Evolutionary conservation across 169 alveolate species (phyloP), one percentile per base, ranked within the genome.

Genomic region (Eimeria falciformis): DNA sequence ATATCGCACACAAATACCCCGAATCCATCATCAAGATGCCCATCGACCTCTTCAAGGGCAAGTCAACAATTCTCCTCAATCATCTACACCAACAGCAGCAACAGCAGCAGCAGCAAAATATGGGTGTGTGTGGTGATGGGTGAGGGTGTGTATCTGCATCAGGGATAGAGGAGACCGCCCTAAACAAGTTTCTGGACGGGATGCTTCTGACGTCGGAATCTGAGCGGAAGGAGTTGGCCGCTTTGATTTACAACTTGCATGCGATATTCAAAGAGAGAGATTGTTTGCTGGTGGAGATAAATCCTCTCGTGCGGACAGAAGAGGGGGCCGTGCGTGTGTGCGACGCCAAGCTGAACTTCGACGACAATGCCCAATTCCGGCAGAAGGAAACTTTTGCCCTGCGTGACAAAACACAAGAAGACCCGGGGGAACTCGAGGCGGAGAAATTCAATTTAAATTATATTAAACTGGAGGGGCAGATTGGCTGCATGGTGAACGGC

Each of bases 341-440:
- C 94, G 99, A 98, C 94, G 96, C 99, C 56, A 98, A 98, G 93
- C 92, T 98, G 56, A 97, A 96, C 69, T 95, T 98, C 43, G 99
- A 98, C 90, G 99, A 98, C 95, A 98, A 98, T 84, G 99, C 99
- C 2, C 96, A 95, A 47, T 98, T 95, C 95, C 97, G 99, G 62
- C 99, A 98, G 94, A 95, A 94, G 93, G 99, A 96, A 40, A 17
- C 55, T 71, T 73, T 93, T 78, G 66, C 27, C 23, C 56, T 33
- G 47, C 66, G 91, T 5, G 94, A 77, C 25, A 18, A 18, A 14
- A 37, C 96, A 5, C 96, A 96, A 88, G 97, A 96, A 73, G 97
- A 98, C 89, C 87, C 93, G 37, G 95, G 95, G 37, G 99, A 98
- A 90, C 96, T 96, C 27, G 97, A 96, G 58, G 99, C 99, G n/a